Conservation (phyloP, 208 protist genomes). For the Leishmania braziliensis region DNA sequence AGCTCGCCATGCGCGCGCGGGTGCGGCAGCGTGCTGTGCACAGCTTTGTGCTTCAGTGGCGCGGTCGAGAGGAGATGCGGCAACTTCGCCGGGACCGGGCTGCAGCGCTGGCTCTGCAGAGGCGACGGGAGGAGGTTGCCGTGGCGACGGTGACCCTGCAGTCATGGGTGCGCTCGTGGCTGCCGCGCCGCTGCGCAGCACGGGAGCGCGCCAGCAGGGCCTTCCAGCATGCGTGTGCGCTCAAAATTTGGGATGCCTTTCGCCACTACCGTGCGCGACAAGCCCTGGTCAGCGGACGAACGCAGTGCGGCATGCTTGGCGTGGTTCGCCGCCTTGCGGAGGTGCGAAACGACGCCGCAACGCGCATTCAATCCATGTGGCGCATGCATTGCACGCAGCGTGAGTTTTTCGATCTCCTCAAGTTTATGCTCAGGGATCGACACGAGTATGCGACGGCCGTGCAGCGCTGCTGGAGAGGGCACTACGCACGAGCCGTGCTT, state of each 20-base stretch:
- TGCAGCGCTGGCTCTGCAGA: conserved; percentile 19
- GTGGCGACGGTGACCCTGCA: conserved; percentile 61
- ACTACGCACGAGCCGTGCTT: conserved; percentile 24
- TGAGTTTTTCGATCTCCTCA: conserved; percentile 25
- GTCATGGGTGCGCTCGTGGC: conserved; percentile 42
- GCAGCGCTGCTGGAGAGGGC: conserved; percentile 56
- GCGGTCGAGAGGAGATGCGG: conserved; percentile 25
- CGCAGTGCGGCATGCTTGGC: conserved; percentile 1
- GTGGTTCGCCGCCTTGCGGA: conserved; percentile 16
- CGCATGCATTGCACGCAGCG: conserved; percentile 37
- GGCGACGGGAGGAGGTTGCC: conserved; percentile 56
- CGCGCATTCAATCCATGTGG: conserved; percentile 69
- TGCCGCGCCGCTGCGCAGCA: conserved; percentile 17
- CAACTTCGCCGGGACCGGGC: conserved; percentile 32
- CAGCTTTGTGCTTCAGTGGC: conserved; percentile 36
- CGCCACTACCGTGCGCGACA: conserved; percentile 29
- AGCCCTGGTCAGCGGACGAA: neutral
- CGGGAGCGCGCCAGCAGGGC: neutral
- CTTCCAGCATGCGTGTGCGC: conserved; percentile 14
- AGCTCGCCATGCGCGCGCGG: conserved; percentile 8
- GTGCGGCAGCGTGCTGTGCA: conserved; percentile 44
- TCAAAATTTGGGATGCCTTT: conserved; percentile 35
- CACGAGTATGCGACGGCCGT: conserved; percentile 52
- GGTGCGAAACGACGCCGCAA: conserved; percentile 38
- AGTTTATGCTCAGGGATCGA: conserved; percentile 56